phyloP scores from a whole-genome alignment of 192 early-diverging fungal species.

The Coemansia sp. region DNA sequence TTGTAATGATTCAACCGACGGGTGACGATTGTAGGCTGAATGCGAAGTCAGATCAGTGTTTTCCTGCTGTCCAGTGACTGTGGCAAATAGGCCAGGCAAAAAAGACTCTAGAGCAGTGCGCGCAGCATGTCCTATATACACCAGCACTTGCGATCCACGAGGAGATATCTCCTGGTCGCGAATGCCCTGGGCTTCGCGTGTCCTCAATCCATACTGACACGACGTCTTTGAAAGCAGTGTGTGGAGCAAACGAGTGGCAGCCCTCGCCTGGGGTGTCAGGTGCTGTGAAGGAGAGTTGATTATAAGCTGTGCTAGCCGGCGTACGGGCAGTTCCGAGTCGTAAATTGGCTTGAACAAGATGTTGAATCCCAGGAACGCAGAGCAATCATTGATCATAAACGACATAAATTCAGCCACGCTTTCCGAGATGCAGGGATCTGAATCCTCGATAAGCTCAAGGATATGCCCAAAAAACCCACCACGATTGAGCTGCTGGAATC shows the following conservation, averaged over 20 bases:
- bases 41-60: constrained; percentile 49
- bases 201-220: constrained; percentile 49
- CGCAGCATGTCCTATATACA: constrained; percentile 43
- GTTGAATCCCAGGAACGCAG: constrained; percentile 47
- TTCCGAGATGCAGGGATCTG: constrained; percentile 26
- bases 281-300: constrained; percentile 49
- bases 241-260: constrained; percentile 39
- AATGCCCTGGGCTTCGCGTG: constrained; percentile 48
- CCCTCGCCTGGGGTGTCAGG: constrained; percentile 37
- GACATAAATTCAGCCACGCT: constrained; percentile 49
- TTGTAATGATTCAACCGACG: constrained; percentile 38
- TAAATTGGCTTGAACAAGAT: constrained; percentile 49
- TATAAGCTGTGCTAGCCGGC: constrained; percentile 50
- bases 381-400: constrained; percentile 50
- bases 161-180: constrained; percentile 39
- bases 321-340: constrained; percentile 43
- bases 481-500: constrained; percentile 51
- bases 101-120: constrained; percentile 48
- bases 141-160: constrained; percentile 48
- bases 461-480: constrained; percentile 38
- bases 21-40: constrained; percentile 41
- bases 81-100: constrained; percentile 49
- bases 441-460: constrained; percentile 44
- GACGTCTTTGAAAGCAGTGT: constrained; percentile 46
- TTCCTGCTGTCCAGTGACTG: constrained; percentile 44